Base-by-base conservation (phyloP, 306 rosid genomes). In the Crotalaria pallida region DNA sequence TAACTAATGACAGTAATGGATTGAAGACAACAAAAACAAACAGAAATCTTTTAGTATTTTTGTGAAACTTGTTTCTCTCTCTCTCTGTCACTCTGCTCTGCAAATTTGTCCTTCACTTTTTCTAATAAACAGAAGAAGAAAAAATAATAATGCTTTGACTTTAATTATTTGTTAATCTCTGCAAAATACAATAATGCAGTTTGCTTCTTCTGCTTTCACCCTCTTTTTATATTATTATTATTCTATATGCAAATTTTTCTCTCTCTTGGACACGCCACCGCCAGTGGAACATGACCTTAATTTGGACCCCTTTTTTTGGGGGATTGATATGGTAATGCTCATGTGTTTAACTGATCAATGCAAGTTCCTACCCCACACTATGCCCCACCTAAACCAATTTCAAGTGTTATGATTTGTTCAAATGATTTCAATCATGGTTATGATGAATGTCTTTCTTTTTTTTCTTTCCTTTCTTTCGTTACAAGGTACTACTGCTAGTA, bases 21-120 rank as follows among this genome's bases (percentile, higher is more conserved):
- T 85, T 85, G 79, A 84, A 77, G 80, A 75, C 72, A 85, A 81
- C 82, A 75, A 70, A 70, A 89, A 75, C 81, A 79, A 87, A 77
- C 81, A 81, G 72, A 77, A 73, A 38, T 62, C 60, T 51, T 69
- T 82, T 23, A 75, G 83, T 80, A 72, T 72, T 84, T 77, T 81
- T 76, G 68, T 73, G 63, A 61, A 79, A 76, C 59, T 47, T 55
- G 24, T 72, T 67, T 47, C 45, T 65, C 33, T 29, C 65, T 27
- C 63, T 51, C 19, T n/a, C 38, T 31, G 34, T 29, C 36, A 31
- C 36, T 29, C 82, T 56, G 78, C 36, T 50, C 44, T 38, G 44
- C 44, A 38, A 29, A 15, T 77, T 77, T 82, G 83, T 79, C 80
- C 76, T 72, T 67, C 52, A 57, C 87, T 79, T 87, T 81, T 80